phyloP scores from a whole-genome alignment of 1,139 yeast species.

The Insectozyma bohioensis region DNA sequence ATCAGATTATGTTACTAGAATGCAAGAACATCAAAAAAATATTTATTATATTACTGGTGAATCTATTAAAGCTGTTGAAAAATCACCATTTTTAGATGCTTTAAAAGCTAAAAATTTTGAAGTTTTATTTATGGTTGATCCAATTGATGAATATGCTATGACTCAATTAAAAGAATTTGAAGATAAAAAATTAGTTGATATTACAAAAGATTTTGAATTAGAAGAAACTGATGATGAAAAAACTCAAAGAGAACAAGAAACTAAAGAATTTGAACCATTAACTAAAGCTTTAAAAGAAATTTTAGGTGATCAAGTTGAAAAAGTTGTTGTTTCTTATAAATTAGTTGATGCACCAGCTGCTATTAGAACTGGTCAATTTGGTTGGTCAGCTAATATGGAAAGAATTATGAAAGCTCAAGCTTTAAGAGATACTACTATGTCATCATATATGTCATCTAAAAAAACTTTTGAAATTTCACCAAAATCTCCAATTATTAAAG shows the following conservation, averaged over 20 bases:
- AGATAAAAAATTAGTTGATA: slow-evolving; percentile 98
- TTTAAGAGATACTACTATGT: slow-evolving; percentile 97
- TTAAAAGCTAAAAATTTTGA: slow-evolving; percentile 98
- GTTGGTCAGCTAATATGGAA: slow-evolving; percentile 99
- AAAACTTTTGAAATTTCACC: slow-evolving; percentile 99
- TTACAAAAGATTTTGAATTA: slow-evolving; percentile 98
- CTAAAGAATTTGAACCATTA: slow-evolving; percentile 87
- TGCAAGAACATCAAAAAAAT: slow-evolving; percentile 99
- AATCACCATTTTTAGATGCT: slow-evolving; percentile 99
- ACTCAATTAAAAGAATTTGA: slow-evolving; percentile 99
- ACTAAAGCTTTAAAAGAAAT: slow-evolving; percentile 96
- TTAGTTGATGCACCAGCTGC: slow-evolving; percentile 99
- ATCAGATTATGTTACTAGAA: slow-evolving; percentile 96
- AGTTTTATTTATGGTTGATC: slow-evolving; percentile 96
- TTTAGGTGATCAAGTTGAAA: slow-evolving; percentile 98
- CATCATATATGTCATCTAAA: slow-evolving; percentile 99
- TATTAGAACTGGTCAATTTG: slow-evolving; percentile 99
- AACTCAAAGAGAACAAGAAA: slow-evolving; percentile 88
- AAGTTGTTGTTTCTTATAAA: slow-evolving; percentile 97
- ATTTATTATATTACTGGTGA: slow-evolving; percentile 99
- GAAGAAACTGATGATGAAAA: slow-evolving; percentile 99
- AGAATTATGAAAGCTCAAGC: slow-evolving; percentile 99
- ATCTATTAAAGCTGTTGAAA: slow-evolving; percentile 95
- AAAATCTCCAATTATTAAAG: slow-evolving; percentile 90
- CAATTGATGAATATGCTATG: slow-evolving; percentile 99